Conservation (phyloP, 208 protist genomes). For the Trypanosoma lewisi region DNA sequence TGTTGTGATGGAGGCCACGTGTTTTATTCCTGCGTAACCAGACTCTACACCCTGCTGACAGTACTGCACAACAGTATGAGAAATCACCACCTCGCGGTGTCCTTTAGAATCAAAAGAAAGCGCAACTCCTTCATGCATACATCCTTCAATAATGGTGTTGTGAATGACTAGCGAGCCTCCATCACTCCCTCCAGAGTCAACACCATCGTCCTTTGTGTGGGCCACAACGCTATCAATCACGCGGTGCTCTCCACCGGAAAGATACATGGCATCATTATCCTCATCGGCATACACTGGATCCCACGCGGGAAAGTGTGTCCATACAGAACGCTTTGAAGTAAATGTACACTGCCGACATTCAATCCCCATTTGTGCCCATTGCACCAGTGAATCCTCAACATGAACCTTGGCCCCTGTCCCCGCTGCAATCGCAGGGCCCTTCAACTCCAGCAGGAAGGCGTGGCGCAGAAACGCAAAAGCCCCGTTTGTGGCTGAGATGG, state of each 20-base stretch:
- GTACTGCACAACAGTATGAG: constrained; percentile 18
- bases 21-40: constrained; percentile 23
- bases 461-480: constrained; percentile 11
- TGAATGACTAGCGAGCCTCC: constrained; percentile 22
- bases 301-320: constrained; percentile 28
- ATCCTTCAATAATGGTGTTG: constrained; percentile 35
- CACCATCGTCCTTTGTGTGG: constrained; percentile 33
- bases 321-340: constrained; percentile 18
- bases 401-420: constrained; percentile 10
- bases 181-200: constrained; percentile 27
- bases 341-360: constrained; percentile 29
- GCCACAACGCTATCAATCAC: constrained; percentile 30
- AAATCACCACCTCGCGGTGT: constrained; percentile 19
- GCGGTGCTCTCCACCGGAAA: constrained; percentile 29
- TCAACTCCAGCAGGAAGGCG: constrained; percentile 18
- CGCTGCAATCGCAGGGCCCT: constrained; percentile 28
- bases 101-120: constrained; percentile 15
- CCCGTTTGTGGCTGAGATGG: constrained; percentile 21
- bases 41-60: constrained; percentile 33
- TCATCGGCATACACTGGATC: constrained; percentile 15
- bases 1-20: constrained; percentile 6
- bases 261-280: constrained; percentile 38
- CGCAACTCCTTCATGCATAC: constrained; percentile 31
- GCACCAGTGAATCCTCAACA: constrained; percentile 23
- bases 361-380: constrained; percentile 27